Base-by-base conservation (phyloP, 2,329 filamentous ascomycete species). In the Coniella vitis region DNA sequence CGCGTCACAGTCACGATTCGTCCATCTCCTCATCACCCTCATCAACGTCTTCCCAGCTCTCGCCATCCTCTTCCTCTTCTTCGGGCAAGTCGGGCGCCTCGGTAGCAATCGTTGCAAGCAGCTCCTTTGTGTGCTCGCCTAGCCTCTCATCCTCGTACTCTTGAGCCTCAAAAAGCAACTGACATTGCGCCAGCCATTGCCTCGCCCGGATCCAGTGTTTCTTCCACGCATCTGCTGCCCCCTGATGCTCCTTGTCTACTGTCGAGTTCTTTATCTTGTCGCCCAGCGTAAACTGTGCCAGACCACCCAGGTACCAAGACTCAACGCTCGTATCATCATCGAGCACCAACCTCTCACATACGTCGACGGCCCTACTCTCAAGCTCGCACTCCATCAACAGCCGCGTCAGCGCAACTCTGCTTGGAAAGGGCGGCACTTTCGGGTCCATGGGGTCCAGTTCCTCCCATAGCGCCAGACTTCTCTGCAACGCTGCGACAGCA, bases 291-390 rank as follows among this genome's bases (percentile, higher is more conserved):
- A 89, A 88, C 57, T 94, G 75, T 58, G 89, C 90, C 87, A 91
- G 97, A 4, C 93, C 94, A 38, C 93, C 93, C 4, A 98, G 75
- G 69, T 98, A 98, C 90, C 90, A 96, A 16, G 88, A 86, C 68
- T 98, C 93, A 17, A 98, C 87, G 64, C 91, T 95, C 61, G 86
- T 78, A 63, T 98, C 94, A 57, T 98, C 91, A 63, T 98, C 93
- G 32, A 79, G 74, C 35, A 95, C 81, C 46, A 98, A 72, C 47
- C 88, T 75, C 63, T 95, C 88, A 47, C 96, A 72, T 3, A 97
- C 90, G 49, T 86, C 80, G 50, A 95, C 79, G 1, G 93, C 91
- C 54, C 91, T 85, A 44, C 85, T 78, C 65, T 94, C 85, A 80
- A 95, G 80, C 55, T 84, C 84, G 14, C 89, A 87, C 69, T 97